Evolutionary conservation across 163 green algal species (phyloP).

Genomic region (Coccomyxa subellipsoidea): DNA sequence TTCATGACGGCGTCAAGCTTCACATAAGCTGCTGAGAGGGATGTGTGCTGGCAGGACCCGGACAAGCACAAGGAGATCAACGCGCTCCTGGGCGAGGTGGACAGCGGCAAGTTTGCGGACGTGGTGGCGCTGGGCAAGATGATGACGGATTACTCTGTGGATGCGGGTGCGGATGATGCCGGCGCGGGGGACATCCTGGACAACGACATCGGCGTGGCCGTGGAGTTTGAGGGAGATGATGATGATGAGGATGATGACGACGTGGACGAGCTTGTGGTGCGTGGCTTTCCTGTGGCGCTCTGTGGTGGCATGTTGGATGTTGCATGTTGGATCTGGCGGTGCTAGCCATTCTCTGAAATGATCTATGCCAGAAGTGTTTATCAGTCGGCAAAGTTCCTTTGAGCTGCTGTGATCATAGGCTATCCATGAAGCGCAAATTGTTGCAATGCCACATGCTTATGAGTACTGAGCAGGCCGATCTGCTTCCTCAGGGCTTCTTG

Average conservation of each 20-base stretch:
- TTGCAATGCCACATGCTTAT: too few relatives aligned
- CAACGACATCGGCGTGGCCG: slow-evolving; percentile 83
- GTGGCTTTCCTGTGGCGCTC: background rate
- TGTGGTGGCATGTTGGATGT: background rate
- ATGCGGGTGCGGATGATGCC: slow-evolving; percentile 27
- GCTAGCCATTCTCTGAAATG: background rate
- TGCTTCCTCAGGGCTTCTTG: too few relatives aligned
- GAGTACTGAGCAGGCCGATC: too few relatives aligned
- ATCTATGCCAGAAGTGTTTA: background rate
- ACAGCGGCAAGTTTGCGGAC: slow-evolving; percentile 78
- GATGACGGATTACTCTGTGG: slow-evolving; percentile 85
- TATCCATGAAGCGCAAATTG: too few relatives aligned
- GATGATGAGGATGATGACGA: slow-evolving; percentile 76
- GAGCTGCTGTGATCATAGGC: too few relatives aligned
- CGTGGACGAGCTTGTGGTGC: slow-evolving; percentile 47
- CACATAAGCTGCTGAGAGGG: background rate
- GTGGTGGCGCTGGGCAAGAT: slow-evolving; percentile 84
- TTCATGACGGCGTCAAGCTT: background rate
- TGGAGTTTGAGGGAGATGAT: slow-evolving; percentile 80
- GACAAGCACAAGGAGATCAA: slow-evolving; percentile 74
- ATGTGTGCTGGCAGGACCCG: slow-evolving; percentile 52
- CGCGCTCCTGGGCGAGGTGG: slow-evolving; percentile 74
- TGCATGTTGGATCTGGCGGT: background rate
- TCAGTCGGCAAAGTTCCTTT: too few relatives aligned
- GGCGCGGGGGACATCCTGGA: slow-evolving; percentile 55